phyloP scores from a whole-genome alignment of 345 rosid genomes.

The Pelargonium nanum region DNA sequence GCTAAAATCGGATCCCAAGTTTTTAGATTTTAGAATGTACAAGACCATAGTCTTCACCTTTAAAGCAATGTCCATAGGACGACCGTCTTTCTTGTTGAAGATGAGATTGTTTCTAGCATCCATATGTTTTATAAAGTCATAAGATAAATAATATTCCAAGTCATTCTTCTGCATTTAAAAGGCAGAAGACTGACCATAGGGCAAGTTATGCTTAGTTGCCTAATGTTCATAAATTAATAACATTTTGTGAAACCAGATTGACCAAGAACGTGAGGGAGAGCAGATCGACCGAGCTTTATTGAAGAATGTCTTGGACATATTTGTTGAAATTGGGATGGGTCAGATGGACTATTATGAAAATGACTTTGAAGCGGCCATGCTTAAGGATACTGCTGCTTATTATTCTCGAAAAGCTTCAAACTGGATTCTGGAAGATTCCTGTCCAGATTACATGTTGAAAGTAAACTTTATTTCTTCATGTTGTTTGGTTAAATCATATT shows the following conservation, averaged over 20 bases:
- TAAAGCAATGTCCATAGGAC: too few relatives aligned
- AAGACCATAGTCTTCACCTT: too few relatives aligned
- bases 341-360: conserved; percentile 51
- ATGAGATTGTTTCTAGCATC: too few relatives aligned
- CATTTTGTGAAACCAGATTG: conserved; percentile 32
- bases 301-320: conserved; percentile 72
- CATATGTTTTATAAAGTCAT: too few relatives aligned
- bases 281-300: conserved; percentile 66
- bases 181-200: too few relatives aligned
- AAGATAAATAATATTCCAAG: too few relatives aligned
- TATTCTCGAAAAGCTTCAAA: conserved; percentile 81
- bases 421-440: conserved; percentile 74
- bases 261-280: conserved; percentile 85
- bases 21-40: too few relatives aligned
- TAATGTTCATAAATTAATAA: neutral
- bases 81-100: too few relatives aligned
- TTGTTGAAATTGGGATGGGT: conserved; percentile 81
- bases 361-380: conserved; percentile 73
- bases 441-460: conserved; percentile 80
- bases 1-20: too few relatives aligned
- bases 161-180: too few relatives aligned
- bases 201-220: too few relatives aligned
- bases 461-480: conserved; percentile 17
- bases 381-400: conserved; percentile 55
- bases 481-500: conserved; percentile 1